phyloP scores from a whole-genome alignment of 306 rosid genomes.

The Prunus armeniaca region DNA sequence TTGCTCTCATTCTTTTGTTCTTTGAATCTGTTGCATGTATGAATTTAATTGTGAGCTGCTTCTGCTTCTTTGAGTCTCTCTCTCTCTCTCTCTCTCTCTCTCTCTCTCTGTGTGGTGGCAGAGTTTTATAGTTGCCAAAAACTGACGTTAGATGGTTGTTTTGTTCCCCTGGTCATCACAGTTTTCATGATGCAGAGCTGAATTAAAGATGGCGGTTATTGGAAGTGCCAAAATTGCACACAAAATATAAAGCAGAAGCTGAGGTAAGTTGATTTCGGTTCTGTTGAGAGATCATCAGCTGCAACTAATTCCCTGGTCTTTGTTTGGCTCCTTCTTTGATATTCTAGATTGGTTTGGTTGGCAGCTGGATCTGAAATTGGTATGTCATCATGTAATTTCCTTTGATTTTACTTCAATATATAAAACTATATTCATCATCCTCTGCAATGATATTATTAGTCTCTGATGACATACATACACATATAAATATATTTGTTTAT shows the following conservation, averaged over 20 bases:
- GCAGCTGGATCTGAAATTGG: constrained; percentile 35
- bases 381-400: constrained; percentile 14
- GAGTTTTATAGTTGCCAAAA: constrained; percentile 30
- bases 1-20: constrained; percentile 21
- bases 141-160: constrained; percentile 45
- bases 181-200: constrained; percentile 29
- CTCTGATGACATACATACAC: background rate
- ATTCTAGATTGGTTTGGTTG: background rate
- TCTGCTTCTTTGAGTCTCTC: constrained; percentile 1
- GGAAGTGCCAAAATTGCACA: constrained; percentile 27
- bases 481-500: background rate
- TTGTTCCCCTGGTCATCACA: constrained; percentile 30
- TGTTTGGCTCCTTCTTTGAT: constrained; percentile 6
- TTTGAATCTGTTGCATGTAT: background rate
- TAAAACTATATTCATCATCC: no score
- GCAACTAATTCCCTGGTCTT: background rate
- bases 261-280: constrained; percentile 14
- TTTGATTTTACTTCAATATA: background rate
- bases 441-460: no score
- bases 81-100: background rate
- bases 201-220: constrained; percentile 32
- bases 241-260: constrained; percentile 28
- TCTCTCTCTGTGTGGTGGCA: constrained; percentile 13
- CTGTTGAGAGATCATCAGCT: background rate
- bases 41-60: constrained; percentile 10